These are phyloP conservation scores for Sporothrix schenckii DNA, from an alignment of 2,329 filamentous ascomycete species.

Conservation along the genomic window DNA sequence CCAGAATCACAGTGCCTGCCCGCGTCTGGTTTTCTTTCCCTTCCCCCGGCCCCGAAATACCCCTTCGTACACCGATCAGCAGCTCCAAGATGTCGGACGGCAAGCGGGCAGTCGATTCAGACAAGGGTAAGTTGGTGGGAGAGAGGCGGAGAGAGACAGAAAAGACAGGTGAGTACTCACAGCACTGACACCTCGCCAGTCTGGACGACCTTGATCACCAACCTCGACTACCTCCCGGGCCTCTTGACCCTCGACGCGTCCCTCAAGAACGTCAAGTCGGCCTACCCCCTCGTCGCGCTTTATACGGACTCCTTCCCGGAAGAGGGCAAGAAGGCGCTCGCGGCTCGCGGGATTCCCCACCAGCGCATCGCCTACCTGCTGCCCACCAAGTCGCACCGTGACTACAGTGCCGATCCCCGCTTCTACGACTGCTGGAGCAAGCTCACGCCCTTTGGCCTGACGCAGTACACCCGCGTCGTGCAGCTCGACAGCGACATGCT, in stretches of 20 bases:
- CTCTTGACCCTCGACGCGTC: slow-evolving; percentile 80
- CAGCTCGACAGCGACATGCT: slow-evolving; percentile 91
- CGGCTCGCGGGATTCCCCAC: slow-evolving; percentile 67
- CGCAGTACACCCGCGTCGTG: slow-evolving; percentile 76
- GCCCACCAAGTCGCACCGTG: slow-evolving; percentile 62
- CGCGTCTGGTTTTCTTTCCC: neutral
- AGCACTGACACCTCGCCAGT: slow-evolving; percentile 48
- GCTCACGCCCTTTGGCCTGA: slow-evolving; percentile 74
- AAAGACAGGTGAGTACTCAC: neutral
- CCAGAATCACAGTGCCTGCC: neutral
- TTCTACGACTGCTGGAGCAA: slow-evolving; percentile 94
- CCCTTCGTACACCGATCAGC: neutral
- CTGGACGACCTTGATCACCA: slow-evolving; percentile 87
- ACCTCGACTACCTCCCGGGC: slow-evolving; percentile 77
- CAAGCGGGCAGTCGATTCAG: slow-evolving; percentile 41
- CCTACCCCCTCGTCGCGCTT: slow-evolving; percentile 78
- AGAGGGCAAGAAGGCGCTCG: slow-evolving; percentile 69
- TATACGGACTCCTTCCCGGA: slow-evolving; percentile 77
- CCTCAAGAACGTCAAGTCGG: slow-evolving; percentile 64
- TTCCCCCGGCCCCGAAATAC: neutral
- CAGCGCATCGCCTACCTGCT: slow-evolving; percentile 73
- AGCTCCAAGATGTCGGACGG: slow-evolving; percentile 41
- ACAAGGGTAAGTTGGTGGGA: slow-evolving; percentile 39
- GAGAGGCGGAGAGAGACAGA: neutral
- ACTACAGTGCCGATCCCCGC: slow-evolving; percentile 75